A percentile compares a stretch with the other conserved stretches of the same genome.
Evolutionary conservation across 1,139 yeast genomes (phyloP).

Genomic region (Hyphopichia wangnamkhiaoensis): DNA sequence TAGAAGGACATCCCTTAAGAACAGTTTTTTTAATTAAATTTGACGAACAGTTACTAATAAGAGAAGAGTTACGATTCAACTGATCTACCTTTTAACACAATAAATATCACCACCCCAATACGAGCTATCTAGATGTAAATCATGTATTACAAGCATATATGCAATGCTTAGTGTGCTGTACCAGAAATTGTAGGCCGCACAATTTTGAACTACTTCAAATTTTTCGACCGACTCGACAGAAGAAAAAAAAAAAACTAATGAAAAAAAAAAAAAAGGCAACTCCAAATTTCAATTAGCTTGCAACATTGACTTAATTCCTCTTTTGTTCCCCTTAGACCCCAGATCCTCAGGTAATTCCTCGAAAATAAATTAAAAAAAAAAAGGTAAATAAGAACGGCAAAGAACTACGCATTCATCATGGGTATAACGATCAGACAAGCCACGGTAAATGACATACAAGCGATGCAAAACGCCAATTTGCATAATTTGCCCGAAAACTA

Average conservation of each 20-base stretch:
- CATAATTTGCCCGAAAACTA: slow-evolving; percentile 95
- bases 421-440: slow-evolving; percentile 90
- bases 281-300: neutral
- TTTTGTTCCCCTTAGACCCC: neutral
- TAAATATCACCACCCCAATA: neutral
- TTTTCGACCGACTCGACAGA: neutral
- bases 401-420: slow-evolving; percentile 36
- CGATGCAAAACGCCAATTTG: slow-evolving; percentile 94
- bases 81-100: neutral
- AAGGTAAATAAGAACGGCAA: neutral
- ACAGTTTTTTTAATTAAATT: slow-evolving; percentile 86
- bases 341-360: neutral
- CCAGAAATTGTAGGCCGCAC: too few relatives aligned
- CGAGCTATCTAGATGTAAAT: too few relatives aligned
- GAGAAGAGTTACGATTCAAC: slow-evolving; percentile 44
- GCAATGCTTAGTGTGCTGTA: neutral
- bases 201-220: too few relatives aligned
- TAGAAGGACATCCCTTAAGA: slow-evolving; percentile 61
- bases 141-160: neutral
- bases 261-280: neutral
- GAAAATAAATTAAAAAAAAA: neutral
- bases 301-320: neutral
- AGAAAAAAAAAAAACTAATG: neutral
- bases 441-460: slow-evolving; percentile 81
- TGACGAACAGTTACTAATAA: slow-evolving; percentile 55